phyloP scores from a whole-genome alignment of 1,139 yeast genomes.

The Sugiyamaella xylanicola region DNA sequence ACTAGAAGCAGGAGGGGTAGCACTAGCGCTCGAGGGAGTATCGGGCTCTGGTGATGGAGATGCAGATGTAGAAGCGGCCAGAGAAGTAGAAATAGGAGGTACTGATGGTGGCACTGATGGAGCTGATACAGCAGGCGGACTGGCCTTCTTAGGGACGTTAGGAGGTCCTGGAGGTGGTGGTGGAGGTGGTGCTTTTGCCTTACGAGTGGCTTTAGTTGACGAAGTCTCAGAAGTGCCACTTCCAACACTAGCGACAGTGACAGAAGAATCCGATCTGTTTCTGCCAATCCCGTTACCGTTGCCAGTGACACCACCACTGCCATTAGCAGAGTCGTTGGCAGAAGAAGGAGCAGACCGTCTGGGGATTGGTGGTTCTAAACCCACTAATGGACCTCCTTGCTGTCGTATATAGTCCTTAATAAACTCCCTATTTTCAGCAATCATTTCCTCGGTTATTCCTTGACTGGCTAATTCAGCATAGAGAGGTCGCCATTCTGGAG shows the following conservation, averaged over 20 bases:
- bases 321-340: neutral
- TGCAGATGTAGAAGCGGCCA: slow-evolving; percentile 25
- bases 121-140: slow-evolving; percentile 37
- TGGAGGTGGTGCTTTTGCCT: slow-evolving; percentile 52
- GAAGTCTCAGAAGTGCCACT: slow-evolving; percentile 27
- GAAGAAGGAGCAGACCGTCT: slow-evolving; percentile 48
- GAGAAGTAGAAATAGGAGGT: slow-evolving; percentile 25
- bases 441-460: slow-evolving; percentile 87
- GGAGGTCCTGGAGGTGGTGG: slow-evolving; percentile 44
- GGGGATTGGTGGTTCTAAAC: slow-evolving; percentile 83
- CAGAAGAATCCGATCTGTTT: slow-evolving; percentile 28
- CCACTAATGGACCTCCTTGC: slow-evolving; percentile 84
- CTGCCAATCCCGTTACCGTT: slow-evolving; percentile 18
- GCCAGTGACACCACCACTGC: slow-evolving; percentile 24
- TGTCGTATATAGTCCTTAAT: slow-evolving; percentile 74
- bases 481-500: slow-evolving; percentile 81
- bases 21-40: slow-evolving; percentile 25
- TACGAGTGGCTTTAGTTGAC: slow-evolving; percentile 25
- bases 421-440: slow-evolving; percentile 81
- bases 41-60: slow-evolving; percentile 29
- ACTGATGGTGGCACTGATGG: slow-evolving; percentile 33
- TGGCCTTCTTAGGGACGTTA: slow-evolving; percentile 28
- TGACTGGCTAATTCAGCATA: slow-evolving; percentile 73
- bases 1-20: slow-evolving; percentile 47
- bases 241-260: slow-evolving; percentile 29